These are phyloP conservation scores for Aspergillus terreus DNA, from an alignment of 2,329 filamentous ascomycete genomes.

Conservation along the genomic window DNA sequence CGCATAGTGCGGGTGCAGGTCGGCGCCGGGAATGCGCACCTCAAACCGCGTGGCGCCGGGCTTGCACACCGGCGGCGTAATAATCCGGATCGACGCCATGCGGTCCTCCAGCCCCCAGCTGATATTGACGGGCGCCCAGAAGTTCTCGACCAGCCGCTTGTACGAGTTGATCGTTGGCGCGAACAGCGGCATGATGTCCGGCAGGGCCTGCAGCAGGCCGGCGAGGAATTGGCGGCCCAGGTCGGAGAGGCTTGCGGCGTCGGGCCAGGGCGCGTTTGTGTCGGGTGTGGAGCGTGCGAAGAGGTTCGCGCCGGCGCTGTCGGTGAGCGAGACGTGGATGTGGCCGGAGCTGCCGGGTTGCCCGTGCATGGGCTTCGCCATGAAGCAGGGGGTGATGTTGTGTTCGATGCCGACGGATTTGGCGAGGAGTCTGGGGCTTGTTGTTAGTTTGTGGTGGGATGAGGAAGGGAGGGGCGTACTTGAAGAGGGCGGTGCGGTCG, in stretches of 20 bases:
- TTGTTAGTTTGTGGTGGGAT: conserved; percentile 2
- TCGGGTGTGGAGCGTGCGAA: conserved; percentile 71
- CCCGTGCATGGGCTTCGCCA: conserved; percentile 90
- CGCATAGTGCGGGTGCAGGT: conserved; percentile 83
- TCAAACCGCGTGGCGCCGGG: conserved; percentile 47
- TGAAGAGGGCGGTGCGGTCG: conserved; percentile 85
- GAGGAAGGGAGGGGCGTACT: conserved; percentile 45
- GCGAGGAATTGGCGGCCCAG: conserved; percentile 91
- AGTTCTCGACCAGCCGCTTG: conserved; percentile 95
- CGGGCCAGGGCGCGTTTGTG: conserved; percentile 63
- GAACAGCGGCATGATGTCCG: conserved; percentile 89
- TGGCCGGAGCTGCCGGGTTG: conserved; percentile 91
- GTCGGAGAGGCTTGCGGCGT: conserved; percentile 77
- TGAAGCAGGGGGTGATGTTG: conserved; percentile 92
- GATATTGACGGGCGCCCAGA: conserved; percentile 95
- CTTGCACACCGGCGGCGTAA: conserved; percentile 82
- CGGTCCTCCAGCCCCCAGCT: conserved; percentile 95
- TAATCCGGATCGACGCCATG: conserved; percentile 81
- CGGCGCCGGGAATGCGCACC: conserved; percentile 56
- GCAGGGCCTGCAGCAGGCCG: conserved; percentile 78
- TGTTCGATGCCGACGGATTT: conserved; percentile 81
- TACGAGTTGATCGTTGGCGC: conserved; percentile 95
- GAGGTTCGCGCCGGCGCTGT: conserved; percentile 73
- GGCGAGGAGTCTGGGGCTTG: conserved; percentile 60
- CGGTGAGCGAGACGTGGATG: conserved; percentile 84